These are phyloP conservation scores for Cucumis sativus DNA, from an alignment of 306 rosid genomes.

Conservation along the genomic window Cucumber_9930_V3 NC_026657.2:7579001-7579500, in stretches of 20 bases:
- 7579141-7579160: neutral
- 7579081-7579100: neutral
- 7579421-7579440: constrained; percentile 2
- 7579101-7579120: neutral
- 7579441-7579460: constrained; percentile 8
- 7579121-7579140: neutral
- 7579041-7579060: neutral
- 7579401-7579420: neutral
- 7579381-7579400: neutral
- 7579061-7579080: neutral
- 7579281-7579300: neutral
- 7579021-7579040: neutral
- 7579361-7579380: neutral
- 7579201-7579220: neutral
- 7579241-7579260: neutral
- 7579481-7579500: neutral
- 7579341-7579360: constrained; percentile 9
- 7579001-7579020: too few relatives aligned
- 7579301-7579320: neutral
- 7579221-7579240: neutral
- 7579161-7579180: neutral
- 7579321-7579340: neutral
- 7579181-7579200: constrained; percentile 2
- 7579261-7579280: neutral
- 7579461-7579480: constrained; percentile 24